Evolutionary conservation across 805 yeast species (phyloP).

Genomic region (Barnettozyma wickerhamii): DNA sequence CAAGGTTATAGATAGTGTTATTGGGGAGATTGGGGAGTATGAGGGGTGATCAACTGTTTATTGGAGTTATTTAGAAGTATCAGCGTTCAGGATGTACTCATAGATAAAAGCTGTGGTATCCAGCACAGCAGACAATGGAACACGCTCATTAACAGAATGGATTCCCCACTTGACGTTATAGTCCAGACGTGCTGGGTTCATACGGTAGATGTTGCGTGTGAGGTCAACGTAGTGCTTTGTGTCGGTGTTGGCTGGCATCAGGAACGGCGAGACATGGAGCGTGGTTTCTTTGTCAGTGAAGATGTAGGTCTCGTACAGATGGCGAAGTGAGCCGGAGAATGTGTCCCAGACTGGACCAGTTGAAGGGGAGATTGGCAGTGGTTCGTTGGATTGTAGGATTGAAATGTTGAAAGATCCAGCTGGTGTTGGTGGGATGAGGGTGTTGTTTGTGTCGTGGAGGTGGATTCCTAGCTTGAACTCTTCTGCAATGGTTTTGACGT

Average conservation of each 20-base stretch:
- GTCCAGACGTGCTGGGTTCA: conserved; percentile 24
- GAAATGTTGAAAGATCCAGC: conserved; percentile 27
- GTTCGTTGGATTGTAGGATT: conserved; percentile 9
- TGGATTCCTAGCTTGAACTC: conserved; percentile 20
- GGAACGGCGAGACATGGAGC: conserved; percentile 36
- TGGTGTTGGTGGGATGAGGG: conserved; percentile 17
- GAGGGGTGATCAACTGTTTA: too few species aligned
- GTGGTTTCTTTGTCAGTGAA: conserved; percentile 44
- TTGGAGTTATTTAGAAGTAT: conserved; percentile 12
- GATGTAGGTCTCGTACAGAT: conserved; percentile 46
- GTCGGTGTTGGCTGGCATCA: conserved; percentile 71
- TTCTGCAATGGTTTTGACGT: conserved; percentile 16
- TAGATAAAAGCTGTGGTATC: conserved; percentile 47
- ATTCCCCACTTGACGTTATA: conserved; percentile 21
- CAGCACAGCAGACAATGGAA: conserved; percentile 48
- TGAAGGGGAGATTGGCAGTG: conserved; percentile 15
- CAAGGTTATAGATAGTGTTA: conserved; percentile 12
- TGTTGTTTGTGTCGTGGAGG: conserved; percentile 16
- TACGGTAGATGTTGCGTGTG: conserved; percentile 57
- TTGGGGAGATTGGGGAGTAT: background rate
- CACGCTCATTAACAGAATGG: conserved; percentile 57
- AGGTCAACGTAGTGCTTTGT: conserved; percentile 61
- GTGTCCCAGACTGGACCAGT: conserved; percentile 20
- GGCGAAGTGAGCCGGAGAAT: conserved; percentile 35
- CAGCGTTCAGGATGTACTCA: conserved; percentile 42